phyloP scores from a whole-genome alignment of 371 early-diverging fungal genomes.

The Rhizopus microsporus region DNA sequence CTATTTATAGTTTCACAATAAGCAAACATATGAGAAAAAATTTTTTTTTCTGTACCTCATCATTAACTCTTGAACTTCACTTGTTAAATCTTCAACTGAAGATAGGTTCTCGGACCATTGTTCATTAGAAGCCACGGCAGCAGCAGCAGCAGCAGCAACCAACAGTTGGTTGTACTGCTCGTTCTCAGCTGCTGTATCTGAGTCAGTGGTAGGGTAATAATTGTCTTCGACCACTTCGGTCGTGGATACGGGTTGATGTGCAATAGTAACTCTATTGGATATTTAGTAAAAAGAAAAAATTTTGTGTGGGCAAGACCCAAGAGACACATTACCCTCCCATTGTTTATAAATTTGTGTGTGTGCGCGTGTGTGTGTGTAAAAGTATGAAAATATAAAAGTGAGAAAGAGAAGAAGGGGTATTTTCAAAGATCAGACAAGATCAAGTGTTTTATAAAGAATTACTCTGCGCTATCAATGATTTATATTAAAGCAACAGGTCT shows the following conservation, averaged over 20 bases:
- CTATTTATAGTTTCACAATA: conserved; percentile 20
- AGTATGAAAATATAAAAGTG: background rate
- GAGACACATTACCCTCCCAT: conserved; percentile 2
- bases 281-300: background rate
- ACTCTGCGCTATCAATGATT: background rate
- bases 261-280: conserved; percentile 28
- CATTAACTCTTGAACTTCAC: conserved; percentile 47
- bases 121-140: conserved; percentile 6
- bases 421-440: background rate
- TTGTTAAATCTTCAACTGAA: conserved; percentile 44
- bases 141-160: conserved; percentile 11
- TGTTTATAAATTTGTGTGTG: background rate
- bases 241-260: conserved; percentile 21
- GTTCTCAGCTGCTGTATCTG: conserved; percentile 14
- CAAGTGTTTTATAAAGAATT: background rate
- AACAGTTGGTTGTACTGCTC: conserved; percentile 35
- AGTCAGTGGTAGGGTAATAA: conserved; percentile 8
- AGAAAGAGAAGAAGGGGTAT: background rate
- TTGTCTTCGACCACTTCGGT: conserved; percentile 9
- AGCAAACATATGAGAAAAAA: conserved; percentile 1
- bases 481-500: conserved; percentile 1
- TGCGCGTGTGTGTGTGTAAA: too few species aligned
- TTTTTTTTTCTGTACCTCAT: conserved; percentile 34
- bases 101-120: conserved; percentile 19
- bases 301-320: background rate